Evolutionary conservation across 768 basidiomycete species (phyloP), one percentile per base, ranked within the genome.

Genomic region (Termitomyces heimii): DNA sequence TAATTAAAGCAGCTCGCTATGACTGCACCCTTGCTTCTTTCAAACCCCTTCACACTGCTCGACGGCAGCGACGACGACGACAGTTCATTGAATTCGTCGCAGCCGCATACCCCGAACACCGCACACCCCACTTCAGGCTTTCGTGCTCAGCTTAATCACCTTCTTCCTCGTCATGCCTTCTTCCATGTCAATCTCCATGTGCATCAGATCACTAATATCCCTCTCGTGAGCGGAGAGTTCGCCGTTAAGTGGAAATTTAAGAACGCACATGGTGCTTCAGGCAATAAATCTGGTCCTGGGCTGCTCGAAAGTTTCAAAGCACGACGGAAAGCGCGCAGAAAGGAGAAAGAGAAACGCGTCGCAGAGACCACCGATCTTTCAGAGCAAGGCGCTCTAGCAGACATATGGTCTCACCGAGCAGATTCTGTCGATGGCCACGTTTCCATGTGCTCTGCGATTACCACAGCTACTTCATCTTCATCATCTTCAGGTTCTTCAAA

Each of bases 221-320:
- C 89, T 0, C 81, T 89, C 56, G 81, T 89, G 34, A 72, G 75
- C 42, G 89, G 89, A 60, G 80, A 88, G 65, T 89, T 90, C 65
- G 82, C 76, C 20, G 79, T 86, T 5, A 74, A 77, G 22, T 90
- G 89, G 88, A 85, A 82, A 69, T 81, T 90, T 70, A 87, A 83
- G 74, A 77, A 83, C 60, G 76, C 75, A 2, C 71, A 75, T 37
- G 61, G 61, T 9, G 59, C 68, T 1, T 66, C 77, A 3, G 68
- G 70, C 14, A 59, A 71, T 20, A 73, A 77, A 65, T 62, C 64
- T 40, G 76, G 73, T 28, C 70, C 65, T 29, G 77, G 81, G 3
- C 63, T 83, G 32, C 64, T 80, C 45, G 66, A 65, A 10, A 62
- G 69, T 24, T 64, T 71, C 39, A 68, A 68, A 63, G 65, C 61